Percentiles rank a stretch among this genome's conserved stretches.
phyloP scores from a whole-genome alignment of 2,329 filamentous ascomycete species.

The Ophiocordyceps australis region DNA sequence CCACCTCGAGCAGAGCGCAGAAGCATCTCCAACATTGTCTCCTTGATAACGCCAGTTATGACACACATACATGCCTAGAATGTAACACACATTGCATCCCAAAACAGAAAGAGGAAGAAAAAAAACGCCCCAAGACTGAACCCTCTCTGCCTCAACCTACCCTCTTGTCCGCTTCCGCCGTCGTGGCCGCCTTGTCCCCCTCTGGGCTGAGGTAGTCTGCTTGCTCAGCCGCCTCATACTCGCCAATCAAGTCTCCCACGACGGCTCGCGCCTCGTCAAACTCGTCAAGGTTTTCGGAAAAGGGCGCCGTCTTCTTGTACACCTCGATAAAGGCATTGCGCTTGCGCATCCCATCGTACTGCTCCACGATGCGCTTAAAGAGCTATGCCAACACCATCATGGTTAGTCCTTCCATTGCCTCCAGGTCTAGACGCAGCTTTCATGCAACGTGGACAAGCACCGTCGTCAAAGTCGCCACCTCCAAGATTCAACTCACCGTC shows the following conservation, averaged over 20 bases:
- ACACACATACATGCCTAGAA: no score
- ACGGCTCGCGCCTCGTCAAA: conserved; percentile 92
- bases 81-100: no score
- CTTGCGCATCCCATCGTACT: conserved; percentile 89
- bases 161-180: conserved; percentile 33
- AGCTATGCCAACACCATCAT: no score
- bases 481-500: conserved; percentile 52
- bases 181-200: conserved; percentile 29
- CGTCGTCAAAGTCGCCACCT: no score
- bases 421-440: no score
- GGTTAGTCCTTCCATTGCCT: no score
- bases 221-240: conserved; percentile 91
- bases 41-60: no score
- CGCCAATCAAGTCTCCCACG: conserved; percentile 74
- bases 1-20: no score
- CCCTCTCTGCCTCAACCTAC: conserved; percentile 13
- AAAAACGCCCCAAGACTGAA: no score
- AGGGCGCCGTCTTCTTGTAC: conserved; percentile 91
- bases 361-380: conserved; percentile 82
- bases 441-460: not conserved
- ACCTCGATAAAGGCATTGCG: conserved; percentile 91
- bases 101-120: no score
- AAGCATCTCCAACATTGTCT: no score
- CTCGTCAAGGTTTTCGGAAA: conserved; percentile 78
- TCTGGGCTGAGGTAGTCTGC: conserved; percentile 76